Evolutionary conservation across 345 rosid genomes (phyloP).

Genomic region (Eucalyptus marginata): DNA sequence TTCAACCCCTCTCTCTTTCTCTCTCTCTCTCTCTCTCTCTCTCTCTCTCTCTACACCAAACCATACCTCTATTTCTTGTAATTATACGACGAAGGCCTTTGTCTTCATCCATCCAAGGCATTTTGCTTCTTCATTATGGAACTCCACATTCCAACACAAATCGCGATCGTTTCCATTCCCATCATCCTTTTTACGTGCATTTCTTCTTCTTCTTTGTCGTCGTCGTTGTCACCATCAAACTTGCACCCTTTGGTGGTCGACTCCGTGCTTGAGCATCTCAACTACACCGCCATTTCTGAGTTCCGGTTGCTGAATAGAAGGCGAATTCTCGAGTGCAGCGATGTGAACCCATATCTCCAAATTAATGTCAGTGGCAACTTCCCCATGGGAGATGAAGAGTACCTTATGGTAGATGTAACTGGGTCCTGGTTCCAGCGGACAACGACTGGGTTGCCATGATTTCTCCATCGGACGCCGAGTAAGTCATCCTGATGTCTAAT

Average conservation of each 20-base stretch:
- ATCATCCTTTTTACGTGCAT: neutral
- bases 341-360: conserved; percentile 8
- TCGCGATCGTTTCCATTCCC: neutral
- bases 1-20: neutral
- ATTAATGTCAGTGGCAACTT: conserved; percentile 2
- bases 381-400: conserved; percentile 19
- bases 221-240: neutral
- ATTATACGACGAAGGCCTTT: neutral
- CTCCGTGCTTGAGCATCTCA: conserved; percentile 14
- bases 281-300: conserved; percentile 33
- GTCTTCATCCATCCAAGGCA: neutral
- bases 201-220: neutral
- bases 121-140: neutral
- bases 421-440: conserved; percentile 21
- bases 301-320: conserved; percentile 47
- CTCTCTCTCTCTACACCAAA: neutral
- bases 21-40: neutral
- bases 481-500: neutral
- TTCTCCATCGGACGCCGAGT: conserved; percentile 48
- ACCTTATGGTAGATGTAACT: conserved; percentile 25
- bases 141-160: neutral
- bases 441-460: conserved; percentile 63
- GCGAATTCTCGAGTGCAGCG: conserved; percentile 8
- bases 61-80: neutral
- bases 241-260: conserved; percentile 18